Base-by-base conservation (phyloP, 768 basidiomycete species). In the Epithele typhae region DNA sequence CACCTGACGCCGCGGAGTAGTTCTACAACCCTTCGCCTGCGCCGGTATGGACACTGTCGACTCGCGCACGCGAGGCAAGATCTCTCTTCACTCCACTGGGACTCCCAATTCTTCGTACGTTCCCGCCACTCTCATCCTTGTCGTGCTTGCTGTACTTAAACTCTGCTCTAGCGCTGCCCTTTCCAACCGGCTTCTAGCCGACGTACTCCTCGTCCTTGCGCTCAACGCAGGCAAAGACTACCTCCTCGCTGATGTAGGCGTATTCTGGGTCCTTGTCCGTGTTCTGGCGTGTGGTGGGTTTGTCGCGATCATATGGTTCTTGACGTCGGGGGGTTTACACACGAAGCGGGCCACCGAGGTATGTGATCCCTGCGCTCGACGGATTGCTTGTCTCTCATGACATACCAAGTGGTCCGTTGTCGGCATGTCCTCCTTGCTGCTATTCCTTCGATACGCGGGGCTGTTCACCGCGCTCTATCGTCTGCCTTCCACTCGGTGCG, bases 181-280 rank as follows among this genome's bases (percentile, higher is more conserved):
- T 38, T 76, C 80, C 9, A 75, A 72, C 55, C 71, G 87, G 40
- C 56, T 82, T 46, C 57, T 82, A 33, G 79, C 80, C 0, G 82
- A 87, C 66, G 64, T 78, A 18, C 65, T 87, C 39, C 79, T 84
- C 48, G 82, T 83, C 25, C 63, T 81, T 17, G 73, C 81, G 4
- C 64, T 84, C 27, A 76, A 81, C 63, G 74, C 79, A 5, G 73
- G 77, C 40, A 87, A 85, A 66, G 83, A 81, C 56, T 78, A 79
- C 69, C 64, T 89, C 6, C 65, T 90, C 38, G 70, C 78, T 15
- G 82, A 87, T 61, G 76, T 82, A 18, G 82, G 82, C 6, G 76
- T 84, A 8, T 82, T 88, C 58, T 90, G 87, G 88, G 71, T 87
- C 12, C 70, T 84, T 25, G 81, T 89, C 68, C 70, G 85, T 51